A percentile compares a stretch with the other conserved stretches of the same genome.
Evolutionary conservation across 176 grass and related monocot genomes (phyloP).

Genomic region (Musa troglodytarum): DNA sequence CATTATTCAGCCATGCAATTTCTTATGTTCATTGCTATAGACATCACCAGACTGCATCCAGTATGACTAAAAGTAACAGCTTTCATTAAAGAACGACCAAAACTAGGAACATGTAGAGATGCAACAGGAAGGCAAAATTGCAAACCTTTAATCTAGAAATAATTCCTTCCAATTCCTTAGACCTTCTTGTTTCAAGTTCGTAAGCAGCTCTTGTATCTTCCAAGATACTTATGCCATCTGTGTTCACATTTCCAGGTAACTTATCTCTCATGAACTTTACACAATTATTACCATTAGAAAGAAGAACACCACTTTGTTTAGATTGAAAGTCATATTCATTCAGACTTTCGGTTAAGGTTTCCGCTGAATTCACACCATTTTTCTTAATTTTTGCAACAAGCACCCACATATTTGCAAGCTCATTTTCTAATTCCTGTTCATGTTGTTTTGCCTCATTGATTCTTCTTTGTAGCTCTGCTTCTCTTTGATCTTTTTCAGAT

Average conservation of each 20-base stretch:
- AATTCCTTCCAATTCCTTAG: slow-evolving; percentile 61
- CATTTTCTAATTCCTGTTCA: slow-evolving; percentile 76
- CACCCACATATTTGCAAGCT: slow-evolving; percentile 78
- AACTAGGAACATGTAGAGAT: not conserved
- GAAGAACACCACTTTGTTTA: slow-evolving; percentile 53
- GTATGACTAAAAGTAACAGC: not conserved
- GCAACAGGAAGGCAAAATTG: not conserved
- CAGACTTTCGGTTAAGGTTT: slow-evolving; percentile 32
- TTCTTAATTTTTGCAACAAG: slow-evolving; percentile 77
- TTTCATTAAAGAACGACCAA: not conserved
- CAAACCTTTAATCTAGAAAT: slow-evolving; percentile 79
- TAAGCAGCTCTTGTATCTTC: slow-evolving; percentile 68
- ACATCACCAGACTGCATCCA: not conserved
- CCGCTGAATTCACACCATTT: slow-evolving; percentile 35
- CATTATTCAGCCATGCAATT: too few species aligned
- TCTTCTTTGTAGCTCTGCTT: slow-evolving; percentile 65
- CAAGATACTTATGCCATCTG: slow-evolving; percentile 40
- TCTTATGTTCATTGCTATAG: not conserved
- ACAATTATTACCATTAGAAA: slow-evolving; percentile 27
- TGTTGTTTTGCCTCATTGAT: slow-evolving; percentile 62
- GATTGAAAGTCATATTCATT: slow-evolving; percentile 32
- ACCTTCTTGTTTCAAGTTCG: slow-evolving; percentile 50
- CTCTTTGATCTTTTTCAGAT: slow-evolving; percentile 57
- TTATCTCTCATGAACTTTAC: slow-evolving; percentile 20
- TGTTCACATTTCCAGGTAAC: slow-evolving; percentile 33